These are phyloP conservation scores for Russula sp. DNA, from an alignment of 768 basidiomycete species.

Conservation along the genomic window DNA sequence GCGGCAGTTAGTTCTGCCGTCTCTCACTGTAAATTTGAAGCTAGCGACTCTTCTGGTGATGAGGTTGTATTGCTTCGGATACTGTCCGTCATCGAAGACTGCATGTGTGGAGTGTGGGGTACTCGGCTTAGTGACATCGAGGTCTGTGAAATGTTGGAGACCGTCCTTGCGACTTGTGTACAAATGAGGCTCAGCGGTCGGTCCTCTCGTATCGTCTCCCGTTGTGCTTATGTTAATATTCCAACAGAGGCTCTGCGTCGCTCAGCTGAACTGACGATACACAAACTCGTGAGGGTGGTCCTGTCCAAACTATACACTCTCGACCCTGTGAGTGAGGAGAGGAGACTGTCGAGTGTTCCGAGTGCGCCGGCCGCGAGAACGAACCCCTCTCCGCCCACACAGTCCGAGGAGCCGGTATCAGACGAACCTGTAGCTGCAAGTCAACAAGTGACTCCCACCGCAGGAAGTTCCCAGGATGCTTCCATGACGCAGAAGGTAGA, in stretches of 20 bases:
- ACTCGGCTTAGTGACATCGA: conserved; percentile 81
- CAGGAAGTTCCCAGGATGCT: not conserved
- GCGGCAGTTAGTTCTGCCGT: conserved; percentile 81
- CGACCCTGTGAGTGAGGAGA: conserved; percentile 62
- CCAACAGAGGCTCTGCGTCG: conserved; percentile 73
- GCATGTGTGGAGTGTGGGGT: conserved; percentile 65
- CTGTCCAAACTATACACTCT: conserved; percentile 67
- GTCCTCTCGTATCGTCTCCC: conserved; percentile 26
- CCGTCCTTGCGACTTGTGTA: conserved; percentile 93
- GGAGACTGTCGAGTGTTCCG: conserved; percentile 48
- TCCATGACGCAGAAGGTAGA: not conserved
- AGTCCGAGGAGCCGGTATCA: not conserved
- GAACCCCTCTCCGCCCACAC: not conserved
- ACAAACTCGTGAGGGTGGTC: conserved; percentile 73
- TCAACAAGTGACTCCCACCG: not conserved
- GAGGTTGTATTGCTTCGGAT: conserved; percentile 93
- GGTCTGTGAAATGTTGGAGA: conserved; percentile 97
- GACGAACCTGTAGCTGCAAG: not conserved
- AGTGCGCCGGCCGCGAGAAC: conserved; percentile 27
- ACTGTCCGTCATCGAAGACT: conserved; percentile 81
- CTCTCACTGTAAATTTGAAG: conserved; percentile 96
- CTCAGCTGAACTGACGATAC: conserved; percentile 85
- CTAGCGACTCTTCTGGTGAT: conserved; percentile 94
- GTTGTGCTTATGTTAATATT: conserved; percentile 14
- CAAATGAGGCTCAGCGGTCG: conserved; percentile 93